Evolutionary conservation across 495 filamentous ascomycete species (phyloP), one percentile per base, ranked within the genome.

Genomic region (Neurospora terricola): DNA sequence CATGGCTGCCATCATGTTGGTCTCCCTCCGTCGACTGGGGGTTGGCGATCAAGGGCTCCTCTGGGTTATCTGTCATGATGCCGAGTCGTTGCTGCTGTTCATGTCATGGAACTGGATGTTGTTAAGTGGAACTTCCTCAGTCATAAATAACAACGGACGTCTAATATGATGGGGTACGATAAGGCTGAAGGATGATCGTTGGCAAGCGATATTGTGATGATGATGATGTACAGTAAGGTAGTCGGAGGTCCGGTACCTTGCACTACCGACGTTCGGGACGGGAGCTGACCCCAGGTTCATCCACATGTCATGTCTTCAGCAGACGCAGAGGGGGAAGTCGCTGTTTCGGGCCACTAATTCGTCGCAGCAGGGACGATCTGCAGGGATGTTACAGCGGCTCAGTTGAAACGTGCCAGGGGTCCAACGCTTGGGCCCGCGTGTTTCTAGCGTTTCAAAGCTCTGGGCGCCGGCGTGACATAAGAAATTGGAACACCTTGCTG

Each of bases 371-470:
- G 12, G 40, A 40, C 72, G 71, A 70, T 70, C 71, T 54, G 37
- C 48, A 69, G 73, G 70, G 21, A 43, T 34, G 16, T 59, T 23
- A 30, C 11, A 45, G 27, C 36, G 21, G 36, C 69, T 23, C 48
- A 70, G 74, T 80, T 78, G 77, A 78, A 78, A 80, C 78, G 75
- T 37, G 69, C 74, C 72, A 78, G 77, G 77, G 74, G 73, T 75
- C 71, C 21, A 39, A 72, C 70, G 79, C 79, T 79, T 74, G 74
- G 79, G 69, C 77, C 71, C 27, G 54, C 30, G 43, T 70, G 75
- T 80, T 80, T 79, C 77, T 78, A 76, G 72, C 70, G 76, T 80
- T 79, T 79, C 77, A 78, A 76, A 73, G 68, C 38, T 69, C 69
- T 42, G 43, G 45, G 38, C 54, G 38, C 6, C n/a, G 21, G 5